These are phyloP conservation scores for Thelephora terrestris DNA, from an alignment of 1,284 basidiomycete genomes.

Conservation along the genomic window DNA sequence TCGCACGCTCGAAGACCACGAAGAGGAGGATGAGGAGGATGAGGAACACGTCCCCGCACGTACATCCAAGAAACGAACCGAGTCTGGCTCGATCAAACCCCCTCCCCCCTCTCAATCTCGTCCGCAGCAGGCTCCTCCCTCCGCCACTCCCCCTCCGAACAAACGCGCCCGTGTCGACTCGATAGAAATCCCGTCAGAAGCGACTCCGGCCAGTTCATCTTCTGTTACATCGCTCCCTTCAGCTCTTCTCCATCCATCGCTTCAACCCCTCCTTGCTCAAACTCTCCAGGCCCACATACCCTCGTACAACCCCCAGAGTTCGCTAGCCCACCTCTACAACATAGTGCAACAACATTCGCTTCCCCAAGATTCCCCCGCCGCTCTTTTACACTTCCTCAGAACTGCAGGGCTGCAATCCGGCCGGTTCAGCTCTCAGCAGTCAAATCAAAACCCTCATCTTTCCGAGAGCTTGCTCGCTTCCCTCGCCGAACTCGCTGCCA, in stretches of 20 bases:
- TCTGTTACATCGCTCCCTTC: background rate
- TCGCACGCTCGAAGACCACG: conserved; percentile 28
- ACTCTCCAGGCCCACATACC: background rate
- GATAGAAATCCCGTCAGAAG: background rate
- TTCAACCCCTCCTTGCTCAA: background rate
- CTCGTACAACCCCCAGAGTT: background rate
- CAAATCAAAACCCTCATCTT: background rate
- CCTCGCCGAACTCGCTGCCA: background rate
- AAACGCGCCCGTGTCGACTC: background rate
- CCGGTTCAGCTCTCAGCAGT: background rate
- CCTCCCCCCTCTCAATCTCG: background rate
- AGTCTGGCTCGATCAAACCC: background rate
- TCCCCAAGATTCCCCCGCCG: background rate
- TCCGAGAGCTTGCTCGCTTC: background rate
- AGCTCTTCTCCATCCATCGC: background rate
- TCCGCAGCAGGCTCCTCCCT: background rate
- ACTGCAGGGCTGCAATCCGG: background rate
- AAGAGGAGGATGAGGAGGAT: conserved; percentile 35
- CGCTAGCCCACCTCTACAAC: background rate
- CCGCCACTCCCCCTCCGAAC: background rate
- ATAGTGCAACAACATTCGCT: no score
- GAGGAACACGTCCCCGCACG: conserved; percentile 23
- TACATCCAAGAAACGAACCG: background rate
- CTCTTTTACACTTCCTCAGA: background rate
- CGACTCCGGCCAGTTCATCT: background rate